Base-by-base conservation (phyloP, 371 early-diverging fungal genomes). In the Catenaria anguillulae region DNA sequence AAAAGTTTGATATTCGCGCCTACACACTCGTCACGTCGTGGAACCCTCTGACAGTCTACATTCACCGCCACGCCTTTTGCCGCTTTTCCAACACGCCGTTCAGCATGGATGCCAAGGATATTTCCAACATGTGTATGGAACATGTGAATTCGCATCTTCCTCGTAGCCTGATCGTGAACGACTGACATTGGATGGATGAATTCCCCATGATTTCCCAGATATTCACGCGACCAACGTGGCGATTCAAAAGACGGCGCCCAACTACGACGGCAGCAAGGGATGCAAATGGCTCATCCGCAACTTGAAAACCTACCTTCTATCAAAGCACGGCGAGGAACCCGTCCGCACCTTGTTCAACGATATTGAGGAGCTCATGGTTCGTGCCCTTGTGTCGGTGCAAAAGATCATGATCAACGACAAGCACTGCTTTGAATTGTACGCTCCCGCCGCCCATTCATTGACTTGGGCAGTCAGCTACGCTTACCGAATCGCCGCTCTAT, bases 161-260 rank as follows among this genome's bases (percentile, higher is more conserved):
- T 33, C 36, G 29, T n/a, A n/a, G n/a, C n/a, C n/a, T n/a, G n/a
- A n/a, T n/a, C n/a, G n/a, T n/a, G n/a, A n/a, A n/a, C n/a, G n/a
- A n/a, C n/a, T 17, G 29, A 19, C 35, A 60, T 2, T 26, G 26
- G 5, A 12, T 61, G 8, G 24, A 21, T 60, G 23, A 45, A n/a
- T n/a, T n/a, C n/a, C n/a, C n/a, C 40, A 40, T 40, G 5, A 5
- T 40, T 40, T 17, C 12, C 0, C 23, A 74, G 75, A 76, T 54
- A 78, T 80, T 36, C 81, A 80, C 68, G 81, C 81, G 0, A 80
- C 81, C 8, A 80, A 80, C 63, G 81, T 80, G 1, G 77, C 81
- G 29, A 78, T 80, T 65, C 81, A 80, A 58, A 80, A 80, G 62
- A 73, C 71, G 35, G 63, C 75, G n/a, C 77, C 79, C 4, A 72